These are phyloP conservation scores for Diplotaxis tenuifolia DNA, from an alignment of 345 rosid genomes.

Conservation along the genomic window DNA sequence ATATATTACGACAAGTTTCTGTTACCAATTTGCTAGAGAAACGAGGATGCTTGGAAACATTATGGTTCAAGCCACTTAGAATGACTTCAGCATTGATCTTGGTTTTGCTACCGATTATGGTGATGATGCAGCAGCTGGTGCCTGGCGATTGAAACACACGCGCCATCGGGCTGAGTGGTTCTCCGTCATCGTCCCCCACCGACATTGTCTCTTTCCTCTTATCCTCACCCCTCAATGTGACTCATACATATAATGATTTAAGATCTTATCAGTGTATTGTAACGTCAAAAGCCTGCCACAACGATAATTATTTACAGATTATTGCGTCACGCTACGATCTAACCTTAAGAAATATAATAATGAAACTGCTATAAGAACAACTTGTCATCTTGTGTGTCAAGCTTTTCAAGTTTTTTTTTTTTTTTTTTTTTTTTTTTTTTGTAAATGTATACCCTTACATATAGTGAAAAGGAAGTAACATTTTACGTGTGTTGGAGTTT, in stretches of 20 bases:
- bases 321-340: too few relatives aligned
- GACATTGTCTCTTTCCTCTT: not conserved
- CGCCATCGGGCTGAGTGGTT: constrained; percentile 51
- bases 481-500: not conserved
- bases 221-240: not conserved
- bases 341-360: too few relatives aligned
- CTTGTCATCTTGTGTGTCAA: too few relatives aligned
- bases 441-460: too few relatives aligned
- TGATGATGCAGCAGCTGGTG: constrained; percentile 45
- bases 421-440: too few relatives aligned
- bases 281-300: too few relatives aligned
- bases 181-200: constrained; percentile 11
- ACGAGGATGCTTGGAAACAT: constrained; percentile 71
- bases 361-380: too few relatives aligned
- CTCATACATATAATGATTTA: too few relatives aligned
- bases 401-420: too few relatives aligned
- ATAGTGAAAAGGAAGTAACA: too few relatives aligned
- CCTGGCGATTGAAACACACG: constrained; percentile 48
- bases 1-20: not conserved
- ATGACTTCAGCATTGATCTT: constrained; percentile 39
- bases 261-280: too few relatives aligned
- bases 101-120: constrained; percentile 50
- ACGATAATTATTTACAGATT: too few relatives aligned
- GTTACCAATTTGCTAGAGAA: constrained; percentile 62
- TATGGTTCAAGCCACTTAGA: constrained; percentile 41